Evolutionary conservation across 352 stramenopile genomes (phyloP).

Genomic region (Pythium oligandrum): DNA sequence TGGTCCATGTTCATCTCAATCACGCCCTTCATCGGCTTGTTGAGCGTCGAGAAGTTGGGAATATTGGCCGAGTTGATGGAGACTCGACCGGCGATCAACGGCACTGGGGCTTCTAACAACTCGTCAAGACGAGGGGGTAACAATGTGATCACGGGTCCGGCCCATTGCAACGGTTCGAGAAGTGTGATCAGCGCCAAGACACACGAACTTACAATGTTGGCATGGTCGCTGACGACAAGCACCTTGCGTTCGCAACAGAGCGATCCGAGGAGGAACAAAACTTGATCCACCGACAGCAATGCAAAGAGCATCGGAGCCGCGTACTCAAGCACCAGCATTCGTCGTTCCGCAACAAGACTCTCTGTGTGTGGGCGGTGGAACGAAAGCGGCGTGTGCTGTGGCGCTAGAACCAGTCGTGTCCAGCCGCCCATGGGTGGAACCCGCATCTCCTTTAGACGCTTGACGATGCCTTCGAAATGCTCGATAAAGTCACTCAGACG

Average conservation of each 20-base stretch:
- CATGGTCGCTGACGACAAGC: conserved; percentile 68
- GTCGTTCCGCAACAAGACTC: conserved; percentile 44
- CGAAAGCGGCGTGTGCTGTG: conserved; percentile 51
- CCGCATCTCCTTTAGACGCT: conserved; percentile 48
- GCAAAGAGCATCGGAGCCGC: conserved; percentile 65
- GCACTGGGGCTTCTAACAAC: conserved; percentile 70
- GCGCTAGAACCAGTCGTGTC: conserved; percentile 56
- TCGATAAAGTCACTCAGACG: conserved; percentile 52
- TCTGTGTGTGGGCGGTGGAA: conserved; percentile 75
- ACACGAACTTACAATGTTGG: conserved; percentile 71
- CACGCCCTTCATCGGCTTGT: conserved; percentile 54
- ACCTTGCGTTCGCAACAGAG: conserved; percentile 77
- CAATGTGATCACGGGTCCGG: conserved; percentile 68
- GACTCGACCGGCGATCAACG: conserved; percentile 72
- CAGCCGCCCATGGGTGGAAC: conserved; percentile 74
- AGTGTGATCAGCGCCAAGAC: conserved; percentile 70
- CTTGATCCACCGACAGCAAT: conserved; percentile 69
- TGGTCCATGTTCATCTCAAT: conserved; percentile 84
- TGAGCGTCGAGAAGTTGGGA: conserved; percentile 52
- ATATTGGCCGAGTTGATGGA: conserved; percentile 41
- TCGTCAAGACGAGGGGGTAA: conserved; percentile 63
- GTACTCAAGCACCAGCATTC: conserved; percentile 67
- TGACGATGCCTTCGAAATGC: conserved; percentile 61
- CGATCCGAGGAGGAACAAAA: conserved; percentile 70
- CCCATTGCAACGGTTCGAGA: conserved; percentile 67